These are phyloP conservation scores for Coemansia sp. DNA, from an alignment of 192 early-diverging fungal species.

Conservation along the genomic window DNA sequence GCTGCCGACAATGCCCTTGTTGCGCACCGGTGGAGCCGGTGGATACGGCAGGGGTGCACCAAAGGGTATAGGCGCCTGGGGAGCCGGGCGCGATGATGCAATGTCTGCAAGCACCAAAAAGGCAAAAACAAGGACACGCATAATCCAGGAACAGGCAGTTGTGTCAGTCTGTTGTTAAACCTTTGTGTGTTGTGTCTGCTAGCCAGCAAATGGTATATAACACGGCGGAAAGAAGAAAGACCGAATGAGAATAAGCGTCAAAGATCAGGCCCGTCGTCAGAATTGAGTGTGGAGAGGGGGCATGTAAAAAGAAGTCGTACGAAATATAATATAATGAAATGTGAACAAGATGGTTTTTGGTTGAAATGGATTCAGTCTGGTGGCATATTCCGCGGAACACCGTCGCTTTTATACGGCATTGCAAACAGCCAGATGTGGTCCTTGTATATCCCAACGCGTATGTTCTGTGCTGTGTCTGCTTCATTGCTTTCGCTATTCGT, in stretches of 20 bases:
- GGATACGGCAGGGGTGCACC: conserved; percentile 26
- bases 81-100: conserved; percentile 29
- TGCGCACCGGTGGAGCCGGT: conserved; percentile 36
- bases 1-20: conserved; percentile 47
- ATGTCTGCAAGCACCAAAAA: conserved; percentile 48
- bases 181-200: neutral
- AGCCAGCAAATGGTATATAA: neutral
- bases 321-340: conserved; percentile 1
- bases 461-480: neutral
- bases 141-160: neutral
- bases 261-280: conserved; percentile 8
- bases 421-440: neutral
- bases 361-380: neutral
- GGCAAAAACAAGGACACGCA: conserved; percentile 50
- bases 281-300: neutral
- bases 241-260: neutral
- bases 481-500: neutral
- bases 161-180: neutral
- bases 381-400: neutral
- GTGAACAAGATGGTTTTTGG: neutral
- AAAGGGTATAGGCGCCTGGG: conserved; percentile 19
- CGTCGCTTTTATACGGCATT: neutral
- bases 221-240: neutral
- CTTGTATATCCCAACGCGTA: neutral
- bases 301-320: neutral